Conservation (phyloP, 208 protist genomes). For the Wallacemonas sp. region DNA sequence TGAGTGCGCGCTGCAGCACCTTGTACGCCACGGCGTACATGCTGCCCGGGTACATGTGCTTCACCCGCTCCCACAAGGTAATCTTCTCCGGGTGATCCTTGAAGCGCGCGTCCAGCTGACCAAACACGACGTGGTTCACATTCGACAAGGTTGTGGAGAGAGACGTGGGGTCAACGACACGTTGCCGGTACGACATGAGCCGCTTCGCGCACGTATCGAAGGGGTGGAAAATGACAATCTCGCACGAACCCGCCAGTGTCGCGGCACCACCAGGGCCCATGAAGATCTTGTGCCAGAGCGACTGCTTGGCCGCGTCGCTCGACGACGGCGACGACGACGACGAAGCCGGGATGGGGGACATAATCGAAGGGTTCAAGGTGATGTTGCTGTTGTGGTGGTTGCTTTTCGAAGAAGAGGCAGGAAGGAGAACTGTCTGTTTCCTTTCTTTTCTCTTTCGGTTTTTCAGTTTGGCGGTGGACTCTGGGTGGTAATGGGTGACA, state of each 20-base stretch:
- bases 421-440: no score
- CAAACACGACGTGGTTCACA: slow-evolving; percentile 51
- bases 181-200: slow-evolving; percentile 70
- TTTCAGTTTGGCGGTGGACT: no score
- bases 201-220: slow-evolving; percentile 89
- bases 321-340: slow-evolving; percentile 4
- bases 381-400: no score
- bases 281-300: slow-evolving; percentile 29
- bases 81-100: slow-evolving; percentile 19
- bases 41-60: slow-evolving; percentile 77
- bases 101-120: slow-evolving; percentile 34
- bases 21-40: slow-evolving; percentile 76
- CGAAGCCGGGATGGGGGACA: background rate
- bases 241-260: slow-evolving; percentile 63
- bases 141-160: slow-evolving; percentile 28
- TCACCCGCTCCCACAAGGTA: slow-evolving; percentile 38
- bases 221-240: slow-evolving; percentile 86
- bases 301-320: background rate
- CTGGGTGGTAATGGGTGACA: no score
- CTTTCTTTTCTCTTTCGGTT: no score
- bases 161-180: slow-evolving; percentile 43
- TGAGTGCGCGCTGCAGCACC: slow-evolving; percentile 73
- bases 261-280: slow-evolving; percentile 58
- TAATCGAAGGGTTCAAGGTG: no score
- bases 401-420: background rate